A percentile compares a stretch with the other conserved stretches of the same genome.
Conservation (phyloP, 352 stramenopile genomes). For the Globisporangium sylvaticum region DNA sequence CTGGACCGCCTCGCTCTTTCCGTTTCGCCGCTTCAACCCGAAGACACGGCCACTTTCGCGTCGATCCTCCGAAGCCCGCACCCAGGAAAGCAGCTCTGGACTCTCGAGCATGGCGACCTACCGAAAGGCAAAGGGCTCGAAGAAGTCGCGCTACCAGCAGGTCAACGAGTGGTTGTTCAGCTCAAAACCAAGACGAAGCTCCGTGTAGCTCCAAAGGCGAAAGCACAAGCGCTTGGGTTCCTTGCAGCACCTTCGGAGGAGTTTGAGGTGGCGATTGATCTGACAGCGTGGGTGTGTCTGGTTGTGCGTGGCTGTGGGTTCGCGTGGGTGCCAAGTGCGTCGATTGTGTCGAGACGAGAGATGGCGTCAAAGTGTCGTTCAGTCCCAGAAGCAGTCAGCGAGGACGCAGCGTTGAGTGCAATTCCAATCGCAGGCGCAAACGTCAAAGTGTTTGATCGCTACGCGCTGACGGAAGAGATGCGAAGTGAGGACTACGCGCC, state of each 20-base stretch:
- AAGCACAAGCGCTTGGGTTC: not conserved
- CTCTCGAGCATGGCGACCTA: constrained; percentile 17
- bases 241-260: not conserved
- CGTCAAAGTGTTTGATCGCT: not conserved
- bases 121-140: constrained; percentile 24
- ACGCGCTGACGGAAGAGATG: not conserved
- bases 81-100: constrained; percentile 17
- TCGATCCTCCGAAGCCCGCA: constrained; percentile 18
- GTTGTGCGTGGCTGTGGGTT: constrained; percentile 33
- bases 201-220: not conserved
- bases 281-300: constrained; percentile 26
- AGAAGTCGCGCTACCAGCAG: constrained; percentile 19
- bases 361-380: constrained; percentile 13
- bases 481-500: not conserved
- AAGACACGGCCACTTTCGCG: constrained; percentile 10
- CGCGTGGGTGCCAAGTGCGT: constrained; percentile 21
- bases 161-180: not conserved
- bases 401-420: not conserved
- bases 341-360: constrained; percentile 6
- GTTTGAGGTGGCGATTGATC: constrained; percentile 15
- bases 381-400: not conserved
- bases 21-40: constrained; percentile 17
- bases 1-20: constrained; percentile 27
- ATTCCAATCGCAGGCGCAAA: not conserved
- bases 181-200: not conserved